Conservation (phyloP, 768 basidiomycete genomes). For the Fomitopsis pulvina region DNA sequence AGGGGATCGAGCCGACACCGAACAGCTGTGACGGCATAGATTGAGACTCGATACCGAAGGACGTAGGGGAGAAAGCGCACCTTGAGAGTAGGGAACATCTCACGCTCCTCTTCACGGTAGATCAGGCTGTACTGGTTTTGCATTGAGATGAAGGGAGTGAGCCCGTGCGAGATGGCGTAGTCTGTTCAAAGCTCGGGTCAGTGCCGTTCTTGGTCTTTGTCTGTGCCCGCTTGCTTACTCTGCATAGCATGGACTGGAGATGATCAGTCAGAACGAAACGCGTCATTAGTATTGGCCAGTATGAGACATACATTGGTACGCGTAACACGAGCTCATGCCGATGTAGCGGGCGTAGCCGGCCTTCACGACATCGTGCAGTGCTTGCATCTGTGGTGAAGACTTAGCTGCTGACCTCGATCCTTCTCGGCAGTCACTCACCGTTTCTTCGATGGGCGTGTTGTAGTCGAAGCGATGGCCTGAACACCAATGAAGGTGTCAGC, state of each 20-base stretch:
- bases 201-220: no score
- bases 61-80: slow-evolving; percentile 12
- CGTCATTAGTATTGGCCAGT: not conserved
- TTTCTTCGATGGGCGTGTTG: slow-evolving; percentile 35
- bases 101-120: slow-evolving; percentile 57
- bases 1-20: slow-evolving; percentile 29
- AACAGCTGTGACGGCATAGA: slow-evolving; percentile 18
- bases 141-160: slow-evolving; percentile 56
- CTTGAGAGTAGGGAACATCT: slow-evolving; percentile 45
- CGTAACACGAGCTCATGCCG: slow-evolving; percentile 31
- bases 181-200: slow-evolving; percentile 16
- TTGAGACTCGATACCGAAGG: not conserved
- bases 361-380: slow-evolving; percentile 40
- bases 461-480: slow-evolving; percentile 23
- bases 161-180: slow-evolving; percentile 31
- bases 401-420: not conserved
- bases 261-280: not conserved
- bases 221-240: slow-evolving; percentile 9
- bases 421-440: slow-evolving; percentile 8
- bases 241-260: slow-evolving; percentile 26
- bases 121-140: slow-evolving; percentile 53
- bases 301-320: slow-evolving; percentile 25
- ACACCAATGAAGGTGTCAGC: not conserved
- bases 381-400: slow-evolving; percentile 29
- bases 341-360: slow-evolving; percentile 37